Evolutionary conservation across 2,329 filamentous ascomycete species (phyloP).

Genomic region (Colletotrichum magnum): DNA sequence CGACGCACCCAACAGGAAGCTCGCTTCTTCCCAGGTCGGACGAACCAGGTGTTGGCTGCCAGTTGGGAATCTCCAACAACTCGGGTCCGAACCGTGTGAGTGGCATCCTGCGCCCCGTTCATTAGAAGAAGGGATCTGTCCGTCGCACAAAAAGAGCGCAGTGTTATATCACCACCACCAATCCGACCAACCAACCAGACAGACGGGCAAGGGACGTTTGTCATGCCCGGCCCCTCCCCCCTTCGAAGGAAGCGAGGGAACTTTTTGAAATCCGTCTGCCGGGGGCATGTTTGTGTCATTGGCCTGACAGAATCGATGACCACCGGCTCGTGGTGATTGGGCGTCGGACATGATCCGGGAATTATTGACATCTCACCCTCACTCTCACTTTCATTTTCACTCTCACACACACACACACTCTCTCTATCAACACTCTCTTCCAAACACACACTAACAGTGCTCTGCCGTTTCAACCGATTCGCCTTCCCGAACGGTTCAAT

Average conservation of each 20-base stretch:
- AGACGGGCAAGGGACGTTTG: slow-evolving; percentile 12
- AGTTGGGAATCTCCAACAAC: slow-evolving; percentile 16
- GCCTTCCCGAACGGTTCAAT: slow-evolving; percentile 28
- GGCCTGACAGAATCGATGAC: slow-evolving; percentile 22
- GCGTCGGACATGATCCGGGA: slow-evolving; percentile 12
- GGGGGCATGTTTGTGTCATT: slow-evolving; percentile 27
- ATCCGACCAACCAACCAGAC: background rate
- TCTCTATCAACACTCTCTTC: too few species aligned
- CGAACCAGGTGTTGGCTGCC: background rate
- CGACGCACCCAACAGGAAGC: slow-evolving; percentile 17
- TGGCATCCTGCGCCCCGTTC: background rate
- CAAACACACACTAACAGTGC: too few species aligned
- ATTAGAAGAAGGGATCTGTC: too few species aligned
- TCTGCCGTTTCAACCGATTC: background rate
- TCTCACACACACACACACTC: background rate
- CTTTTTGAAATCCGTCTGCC: slow-evolving; percentile 26
- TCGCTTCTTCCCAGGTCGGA: slow-evolving; percentile 12
- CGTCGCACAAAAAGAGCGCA: too few species aligned
- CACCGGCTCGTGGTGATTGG: slow-evolving; percentile 11
- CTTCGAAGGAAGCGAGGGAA: slow-evolving; percentile 25
- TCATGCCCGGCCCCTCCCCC: slow-evolving; percentile 1
- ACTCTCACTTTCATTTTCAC: background rate
- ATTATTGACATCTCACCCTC: background rate
- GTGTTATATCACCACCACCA: background rate
- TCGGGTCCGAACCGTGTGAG: slow-evolving; percentile 21